Evolutionary conservation across 140 eudicot species (phyloP).

Genomic region (Anethum foeniculum): DNA sequence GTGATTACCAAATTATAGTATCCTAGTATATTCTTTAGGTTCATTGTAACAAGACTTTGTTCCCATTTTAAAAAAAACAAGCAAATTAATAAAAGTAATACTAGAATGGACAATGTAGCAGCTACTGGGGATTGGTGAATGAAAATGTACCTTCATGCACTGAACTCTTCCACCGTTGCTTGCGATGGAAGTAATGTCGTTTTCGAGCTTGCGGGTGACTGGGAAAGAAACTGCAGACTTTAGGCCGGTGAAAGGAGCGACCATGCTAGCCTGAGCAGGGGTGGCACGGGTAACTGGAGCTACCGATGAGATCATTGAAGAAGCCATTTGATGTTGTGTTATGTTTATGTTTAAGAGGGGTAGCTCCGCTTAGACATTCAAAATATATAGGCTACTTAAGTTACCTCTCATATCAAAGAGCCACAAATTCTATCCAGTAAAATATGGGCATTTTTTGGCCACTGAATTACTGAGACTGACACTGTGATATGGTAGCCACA

Average conservation of each 20-base stretch:
- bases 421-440: not conserved
- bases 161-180: constrained; percentile 27
- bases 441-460: not conserved
- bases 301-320: constrained; percentile 25
- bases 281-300: constrained; percentile 22
- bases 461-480: constrained; percentile 3
- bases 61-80: not conserved
- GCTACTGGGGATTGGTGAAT: not conserved
- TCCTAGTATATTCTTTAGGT: not conserved
- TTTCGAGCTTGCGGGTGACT: constrained; percentile 19
- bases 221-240: constrained; percentile 34
- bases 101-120: not conserved
- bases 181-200: constrained; percentile 21
- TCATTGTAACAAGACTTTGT: not conserved
- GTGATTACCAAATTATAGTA: not conserved
- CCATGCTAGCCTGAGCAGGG: constrained; percentile 35
- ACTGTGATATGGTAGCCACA: constrained; percentile 10
- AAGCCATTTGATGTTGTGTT: constrained; percentile 18
- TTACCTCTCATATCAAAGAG: not conserved
- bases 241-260: constrained; percentile 36
- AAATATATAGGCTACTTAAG: constrained; percentile 2
- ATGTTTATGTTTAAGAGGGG: not conserved
- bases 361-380: not conserved
- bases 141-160: constrained; percentile 31
- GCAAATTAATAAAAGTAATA: not conserved